Base-by-base conservation (phyloP, 495 filamentous ascomycete species). In the Chaetomium tenue region DNA sequence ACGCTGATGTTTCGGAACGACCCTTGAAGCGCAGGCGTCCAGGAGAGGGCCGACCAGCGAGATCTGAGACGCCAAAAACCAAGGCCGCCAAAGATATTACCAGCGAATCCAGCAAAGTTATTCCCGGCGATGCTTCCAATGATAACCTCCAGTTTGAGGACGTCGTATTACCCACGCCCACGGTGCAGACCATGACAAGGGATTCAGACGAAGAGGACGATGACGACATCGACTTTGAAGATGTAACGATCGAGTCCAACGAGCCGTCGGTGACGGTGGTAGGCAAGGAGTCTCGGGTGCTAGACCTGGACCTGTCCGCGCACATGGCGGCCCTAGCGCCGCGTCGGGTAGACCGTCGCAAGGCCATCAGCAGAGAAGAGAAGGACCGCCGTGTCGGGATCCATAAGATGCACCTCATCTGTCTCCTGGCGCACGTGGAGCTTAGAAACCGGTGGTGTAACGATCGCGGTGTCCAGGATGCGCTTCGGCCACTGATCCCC, bases 391-490 rank as follows among this genome's bases (percentile, higher is more conserved):
- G 93, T 46, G 73, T 94, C 28, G 84, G 94, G 63, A 78, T 91
- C 39, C 94, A 99, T 71, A 97, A 96, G 75, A 78, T 84, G 67
- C 92, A 99, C 77, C 53, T 98, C 3, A 80, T 96, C 39, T 95
- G 91, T 68, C 80, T 97, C 1, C 72, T 98, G 37, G 81, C 81
- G 5, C 91, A 97, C 74, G 84, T 89, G 22, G 82, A 88, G 65
- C 75, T 84, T 26, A 84, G 92, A 47, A 98, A 96, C 71, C 74
- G 79, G 59, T 98, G 93, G 93, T 98, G 93, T 72, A 97, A 96
- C 73, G 87, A 94, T 73, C 65, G 79, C 16, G 73, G 79, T 64
- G 79, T 88, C 44, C 88, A 94, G 73, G 75, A 74, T 40, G 79
- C 77, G 22, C 71, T 96, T 23, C 86, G 82, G 63, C 73, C 75